These are phyloP conservation scores for Diaporthe longicolla DNA, from an alignment of 2,329 filamentous ascomycete species.

Conservation along the genomic window DNA sequence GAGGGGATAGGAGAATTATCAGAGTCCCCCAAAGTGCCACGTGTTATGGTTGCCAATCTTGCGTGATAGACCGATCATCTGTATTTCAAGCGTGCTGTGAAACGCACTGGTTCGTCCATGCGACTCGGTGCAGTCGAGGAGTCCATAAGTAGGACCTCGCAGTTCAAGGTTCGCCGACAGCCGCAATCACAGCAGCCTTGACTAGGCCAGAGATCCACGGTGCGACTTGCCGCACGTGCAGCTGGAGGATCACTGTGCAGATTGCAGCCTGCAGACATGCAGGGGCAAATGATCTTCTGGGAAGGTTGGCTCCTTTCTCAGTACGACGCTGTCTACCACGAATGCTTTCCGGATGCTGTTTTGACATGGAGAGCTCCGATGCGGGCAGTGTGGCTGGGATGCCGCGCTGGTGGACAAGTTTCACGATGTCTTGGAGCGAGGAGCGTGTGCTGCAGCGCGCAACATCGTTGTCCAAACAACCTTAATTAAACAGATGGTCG, in stretches of 20 bases:
- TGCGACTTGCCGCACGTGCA: constrained; percentile 30
- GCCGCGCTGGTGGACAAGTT: constrained; percentile 27
- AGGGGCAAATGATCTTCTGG: constrained; percentile 36
- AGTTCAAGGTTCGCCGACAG: constrained; percentile 8
- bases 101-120: constrained; percentile 1
- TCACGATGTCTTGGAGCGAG: constrained; percentile 26
- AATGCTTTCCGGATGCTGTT: constrained; percentile 5
- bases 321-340: constrained; percentile 25
- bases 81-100: neutral
- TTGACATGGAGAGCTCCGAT: constrained; percentile 4
- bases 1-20: constrained; percentile 1
- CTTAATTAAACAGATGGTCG: constrained; percentile 20
- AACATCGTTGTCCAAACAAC: constrained; percentile 15
- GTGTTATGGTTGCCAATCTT: constrained; percentile 18
- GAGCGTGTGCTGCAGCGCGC: neutral
- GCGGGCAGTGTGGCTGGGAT: constrained; percentile 17
- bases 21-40: constrained; percentile 14
- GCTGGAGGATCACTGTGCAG: constrained; percentile 33
- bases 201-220: constrained; percentile 32
- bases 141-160: neutral
- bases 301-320: constrained; percentile 21
- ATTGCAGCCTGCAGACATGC: constrained; percentile 38
- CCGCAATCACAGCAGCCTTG: constrained; percentile 9
- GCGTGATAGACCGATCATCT: neutral
- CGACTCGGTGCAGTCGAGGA: neutral